Conservation (phyloP, 495 filamentous ascomycete species). For the Aeminium ludgeri region DNA sequence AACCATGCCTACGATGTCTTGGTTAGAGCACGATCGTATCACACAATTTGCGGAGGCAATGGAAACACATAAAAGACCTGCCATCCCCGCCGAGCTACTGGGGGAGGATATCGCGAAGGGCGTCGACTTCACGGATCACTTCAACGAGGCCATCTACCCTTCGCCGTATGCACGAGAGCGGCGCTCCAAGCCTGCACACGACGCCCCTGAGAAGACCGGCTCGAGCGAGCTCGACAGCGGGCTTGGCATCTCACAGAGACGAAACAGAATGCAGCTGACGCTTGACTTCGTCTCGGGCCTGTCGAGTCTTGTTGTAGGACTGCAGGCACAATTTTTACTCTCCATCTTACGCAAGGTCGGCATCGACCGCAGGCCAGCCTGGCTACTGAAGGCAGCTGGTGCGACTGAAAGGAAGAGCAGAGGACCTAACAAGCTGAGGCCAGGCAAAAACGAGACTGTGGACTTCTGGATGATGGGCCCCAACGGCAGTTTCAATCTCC, state of each 20-base stretch:
- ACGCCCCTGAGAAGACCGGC: constrained; percentile 20
- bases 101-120: constrained; percentile 26
- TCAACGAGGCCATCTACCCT: constrained; percentile 5
- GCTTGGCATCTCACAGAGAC: constrained; percentile 58
- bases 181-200: constrained; percentile 27
- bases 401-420: neutral
- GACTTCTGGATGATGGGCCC: constrained; percentile 46
- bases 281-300: constrained; percentile 59
- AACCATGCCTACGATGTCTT: constrained; percentile 60
- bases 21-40: constrained; percentile 74
- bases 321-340: constrained; percentile 38
- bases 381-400: constrained; percentile 39
- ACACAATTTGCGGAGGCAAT: constrained; percentile 13
- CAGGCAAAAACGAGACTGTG: no score
- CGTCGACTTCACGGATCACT: constrained; percentile 8
- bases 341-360: constrained; percentile 42
- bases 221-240: constrained; percentile 34
- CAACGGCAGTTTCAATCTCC: constrained; percentile 38
- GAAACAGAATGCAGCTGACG: constrained; percentile 54
- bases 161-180: constrained; percentile 51
- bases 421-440: neutral
- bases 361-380: constrained; percentile 42
- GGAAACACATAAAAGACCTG: constrained; percentile 13
- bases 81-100: constrained; percentile 22
- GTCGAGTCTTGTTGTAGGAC: constrained; percentile 44